Evolutionary conservation across 371 early-diverging fungal species (phyloP).

Genomic region (Mucor irregularis): DNA sequence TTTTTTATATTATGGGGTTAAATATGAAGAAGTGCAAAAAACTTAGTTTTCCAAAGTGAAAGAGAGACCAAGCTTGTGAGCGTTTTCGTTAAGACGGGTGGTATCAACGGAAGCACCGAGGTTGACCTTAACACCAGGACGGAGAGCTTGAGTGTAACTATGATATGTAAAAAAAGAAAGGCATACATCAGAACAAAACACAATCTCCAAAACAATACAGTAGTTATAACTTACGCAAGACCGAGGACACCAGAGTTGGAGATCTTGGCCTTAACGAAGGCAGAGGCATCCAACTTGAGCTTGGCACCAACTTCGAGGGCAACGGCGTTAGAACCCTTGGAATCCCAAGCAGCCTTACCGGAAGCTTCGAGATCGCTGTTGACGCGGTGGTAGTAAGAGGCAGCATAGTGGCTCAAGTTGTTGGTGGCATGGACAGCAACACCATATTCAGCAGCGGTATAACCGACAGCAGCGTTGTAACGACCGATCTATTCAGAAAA

Average conservation of each 20-base stretch:
- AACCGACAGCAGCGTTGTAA: slow-evolving; percentile 87
- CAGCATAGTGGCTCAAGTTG: slow-evolving; percentile 75
- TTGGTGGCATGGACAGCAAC: slow-evolving; percentile 83
- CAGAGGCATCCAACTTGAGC: slow-evolving; percentile 83
- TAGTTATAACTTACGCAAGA: slow-evolving; percentile 58
- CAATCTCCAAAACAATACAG: not conserved
- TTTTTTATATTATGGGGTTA: too few species aligned
- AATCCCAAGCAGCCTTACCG: slow-evolving; percentile 91
- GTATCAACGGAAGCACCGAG: slow-evolving; percentile 93
- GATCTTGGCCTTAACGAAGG: slow-evolving; percentile 96
- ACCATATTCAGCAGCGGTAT: slow-evolving; percentile 84
- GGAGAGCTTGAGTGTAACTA: slow-evolving; percentile 88
- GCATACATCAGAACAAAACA: not conserved
- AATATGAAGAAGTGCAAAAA: too few species aligned
- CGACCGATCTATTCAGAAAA: slow-evolving; percentile 60
- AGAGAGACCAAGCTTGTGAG: slow-evolving; percentile 93
- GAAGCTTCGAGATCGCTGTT: slow-evolving; percentile 89
- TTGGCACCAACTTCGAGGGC: slow-evolving; percentile 95
- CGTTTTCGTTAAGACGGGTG: slow-evolving; percentile 87
- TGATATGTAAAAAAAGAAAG: too few species aligned
- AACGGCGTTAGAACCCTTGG: slow-evolving; percentile 71
- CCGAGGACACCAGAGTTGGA: slow-evolving; percentile 93
- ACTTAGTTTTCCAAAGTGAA: slow-evolving; percentile 84
- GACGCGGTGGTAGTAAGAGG: slow-evolving; percentile 96
- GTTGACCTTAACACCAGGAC: slow-evolving; percentile 93